Conservation (phyloP, 1,284 basidiomycete species). For the Mycena sp. region DNA sequence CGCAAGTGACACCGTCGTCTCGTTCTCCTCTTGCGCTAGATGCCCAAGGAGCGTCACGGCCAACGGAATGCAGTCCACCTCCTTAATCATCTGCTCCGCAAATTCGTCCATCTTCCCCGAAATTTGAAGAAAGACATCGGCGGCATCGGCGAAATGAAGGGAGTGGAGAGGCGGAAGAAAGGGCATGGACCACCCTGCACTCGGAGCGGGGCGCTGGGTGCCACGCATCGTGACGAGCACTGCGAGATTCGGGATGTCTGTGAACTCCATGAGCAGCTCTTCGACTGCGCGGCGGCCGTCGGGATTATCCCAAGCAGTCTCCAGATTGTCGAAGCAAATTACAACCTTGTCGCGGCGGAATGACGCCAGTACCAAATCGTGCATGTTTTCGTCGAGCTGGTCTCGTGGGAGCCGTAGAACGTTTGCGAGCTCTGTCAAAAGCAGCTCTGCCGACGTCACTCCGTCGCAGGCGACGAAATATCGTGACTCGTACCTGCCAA, state of each 20-base stretch:
- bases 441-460: conserved; percentile 26
- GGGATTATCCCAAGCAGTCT: conserved; percentile 30
- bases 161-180: conserved; percentile 26
- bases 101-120: conserved; percentile 27
- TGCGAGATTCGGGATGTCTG: conserved; percentile 15
- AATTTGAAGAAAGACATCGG: conserved; percentile 24
- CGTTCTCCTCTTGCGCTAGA: conserved; percentile 32
- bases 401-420: conserved; percentile 29
- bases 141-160: conserved; percentile 25
- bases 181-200: conserved; percentile 26
- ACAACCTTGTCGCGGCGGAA: conserved; percentile 21
- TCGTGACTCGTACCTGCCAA: conserved; percentile 22
- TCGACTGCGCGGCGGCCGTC: conserved; percentile 17
- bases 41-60: conserved; percentile 28
- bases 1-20: conserved; percentile 29
- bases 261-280: conserved; percentile 26
- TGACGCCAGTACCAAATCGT: conserved; percentile 24
- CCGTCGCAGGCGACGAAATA: conserved; percentile 36
- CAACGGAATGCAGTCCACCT: conserved; percentile 30
- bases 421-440: conserved; percentile 31
- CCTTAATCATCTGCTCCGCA: conserved; percentile 30
- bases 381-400: conserved; percentile 29
- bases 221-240: conserved; percentile 27
- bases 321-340: conserved; percentile 34
- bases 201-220: conserved; percentile 25